Percentiles rank a stretch among this genome's conserved stretches.
These are phyloP conservation scores for Scutellaria minor DNA, from an alignment of 257 asterid genomes.

Conservation along the genomic window DNA sequence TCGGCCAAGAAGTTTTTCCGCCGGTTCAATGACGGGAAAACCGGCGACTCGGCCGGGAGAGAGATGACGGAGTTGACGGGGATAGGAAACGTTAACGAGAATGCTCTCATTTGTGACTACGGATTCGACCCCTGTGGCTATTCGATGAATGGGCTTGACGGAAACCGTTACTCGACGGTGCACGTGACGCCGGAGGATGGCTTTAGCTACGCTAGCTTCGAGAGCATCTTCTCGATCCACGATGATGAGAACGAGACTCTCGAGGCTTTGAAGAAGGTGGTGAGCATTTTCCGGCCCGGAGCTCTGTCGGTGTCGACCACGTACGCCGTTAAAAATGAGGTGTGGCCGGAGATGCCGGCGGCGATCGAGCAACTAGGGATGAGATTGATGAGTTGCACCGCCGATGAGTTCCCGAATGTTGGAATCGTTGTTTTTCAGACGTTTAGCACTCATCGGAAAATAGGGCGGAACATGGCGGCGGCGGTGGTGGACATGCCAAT, in stretches of 20 bases:
- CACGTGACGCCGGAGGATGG: constrained; percentile 99
- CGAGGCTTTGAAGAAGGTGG: constrained; percentile 59
- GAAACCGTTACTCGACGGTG: constrained; percentile 80
- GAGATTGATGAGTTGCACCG: constrained; percentile 71
- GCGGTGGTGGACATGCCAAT: constrained; percentile 5
- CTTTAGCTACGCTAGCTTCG: constrained; percentile 92
- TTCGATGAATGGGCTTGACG: constrained; percentile 88
- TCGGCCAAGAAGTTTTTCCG: constrained; percentile 71
- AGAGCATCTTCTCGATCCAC: constrained; percentile 64
- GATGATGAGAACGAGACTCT: constrained; percentile 46
- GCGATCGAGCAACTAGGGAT: constrained; percentile 75
- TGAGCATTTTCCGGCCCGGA: constrained; percentile 74
- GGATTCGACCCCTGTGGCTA: constrained; percentile 96
- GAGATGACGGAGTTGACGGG: constrained; percentile 85
- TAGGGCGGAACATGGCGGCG: constrained; percentile 17
- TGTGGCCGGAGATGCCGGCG: constrained; percentile 59
- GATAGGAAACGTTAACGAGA: constrained; percentile 52
- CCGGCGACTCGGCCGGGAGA: constrained; percentile 70
- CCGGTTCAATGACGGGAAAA: constrained; percentile 53
- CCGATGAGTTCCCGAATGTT: constrained; percentile 66
- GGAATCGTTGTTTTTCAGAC: constrained; percentile 77
- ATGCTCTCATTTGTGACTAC: constrained; percentile 76
- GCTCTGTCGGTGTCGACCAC: constrained; percentile 73
- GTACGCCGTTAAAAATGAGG: constrained; percentile 48
- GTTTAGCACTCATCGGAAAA: constrained; percentile 55